These are phyloP conservation scores for Sugiyamaella qingdaonensis DNA, from an alignment of 805 yeast species.

Conservation along the genomic window DNA sequence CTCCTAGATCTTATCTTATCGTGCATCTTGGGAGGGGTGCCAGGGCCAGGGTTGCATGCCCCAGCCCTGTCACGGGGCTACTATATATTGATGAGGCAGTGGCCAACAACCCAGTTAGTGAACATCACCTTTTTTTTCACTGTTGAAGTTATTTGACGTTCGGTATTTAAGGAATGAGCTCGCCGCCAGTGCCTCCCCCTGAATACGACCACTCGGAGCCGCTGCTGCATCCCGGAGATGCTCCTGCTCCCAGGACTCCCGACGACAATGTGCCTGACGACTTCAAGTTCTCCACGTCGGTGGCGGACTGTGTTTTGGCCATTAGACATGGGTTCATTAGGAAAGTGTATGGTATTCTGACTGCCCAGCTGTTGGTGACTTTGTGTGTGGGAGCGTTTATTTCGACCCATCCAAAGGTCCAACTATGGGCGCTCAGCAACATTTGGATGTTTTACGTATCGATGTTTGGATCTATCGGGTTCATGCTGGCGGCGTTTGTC, in stretches of 20 bases:
- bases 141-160: background rate
- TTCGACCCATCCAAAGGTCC: conserved; percentile 41
- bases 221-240: conserved; percentile 22
- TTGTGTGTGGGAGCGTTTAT: conserved; percentile 53
- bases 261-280: conserved; percentile 46
- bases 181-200: conserved; percentile 12
- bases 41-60: background rate
- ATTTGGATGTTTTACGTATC: conserved; percentile 57
- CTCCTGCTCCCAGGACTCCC: conserved; percentile 13
- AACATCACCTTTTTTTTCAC: background rate
- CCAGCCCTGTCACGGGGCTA: too few relatives aligned
- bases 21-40: background rate
- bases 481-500: conserved; percentile 58
- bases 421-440: conserved; percentile 53
- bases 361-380: conserved; percentile 61
- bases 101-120: background rate
- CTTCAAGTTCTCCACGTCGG: conserved; percentile 75
- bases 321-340: conserved; percentile 72
- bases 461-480: conserved; percentile 55
- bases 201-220: conserved; percentile 11
- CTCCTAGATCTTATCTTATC: background rate
- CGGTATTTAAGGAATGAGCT: background rate
- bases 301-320: conserved; percentile 70
- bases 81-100: background rate
- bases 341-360: conserved; percentile 70